Conservation (phyloP, 257 asterid genomes). For the Vinca minor region DNA sequence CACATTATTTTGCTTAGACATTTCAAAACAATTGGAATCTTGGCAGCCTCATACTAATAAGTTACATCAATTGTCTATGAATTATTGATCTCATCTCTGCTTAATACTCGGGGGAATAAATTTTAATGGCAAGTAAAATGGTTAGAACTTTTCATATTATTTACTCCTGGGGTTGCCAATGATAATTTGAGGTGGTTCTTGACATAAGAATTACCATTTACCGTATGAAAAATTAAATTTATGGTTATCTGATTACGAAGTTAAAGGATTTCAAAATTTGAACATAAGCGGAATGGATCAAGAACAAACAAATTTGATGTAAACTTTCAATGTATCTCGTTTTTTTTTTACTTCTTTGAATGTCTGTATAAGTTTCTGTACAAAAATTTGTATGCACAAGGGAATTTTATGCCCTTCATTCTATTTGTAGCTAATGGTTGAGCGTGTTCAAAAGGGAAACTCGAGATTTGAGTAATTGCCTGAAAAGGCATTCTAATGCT, state of each 20-base stretch:
- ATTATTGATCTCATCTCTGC: not conserved
- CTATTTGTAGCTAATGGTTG: not conserved
- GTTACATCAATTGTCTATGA: not conserved
- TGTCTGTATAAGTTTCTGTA: not conserved
- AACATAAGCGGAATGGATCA: not conserved
- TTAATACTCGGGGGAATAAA: not conserved
- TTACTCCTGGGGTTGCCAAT: not conserved
- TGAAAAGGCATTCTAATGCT: slow-evolving; percentile 5
- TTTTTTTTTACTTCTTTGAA: no score
- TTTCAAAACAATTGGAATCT: not conserved
- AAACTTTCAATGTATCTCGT: no score
- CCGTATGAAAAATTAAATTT: not conserved
- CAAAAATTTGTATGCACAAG: not conserved
- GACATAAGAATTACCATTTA: not conserved
- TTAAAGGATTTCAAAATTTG: not conserved
- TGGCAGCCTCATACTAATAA: not conserved
- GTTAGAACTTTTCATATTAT: not conserved
- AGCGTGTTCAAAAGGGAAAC: slow-evolving; percentile 12
- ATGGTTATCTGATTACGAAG: no score
- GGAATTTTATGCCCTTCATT: not conserved
- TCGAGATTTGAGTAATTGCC: slow-evolving; percentile 6
- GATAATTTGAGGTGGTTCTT: not conserved
- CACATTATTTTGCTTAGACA: no score
- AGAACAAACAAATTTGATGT: not conserved
- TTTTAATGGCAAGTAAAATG: not conserved